phyloP scores from a whole-genome alignment of 495 filamentous ascomycete genomes.

The Penicillium cosmopolitanum region DNA sequence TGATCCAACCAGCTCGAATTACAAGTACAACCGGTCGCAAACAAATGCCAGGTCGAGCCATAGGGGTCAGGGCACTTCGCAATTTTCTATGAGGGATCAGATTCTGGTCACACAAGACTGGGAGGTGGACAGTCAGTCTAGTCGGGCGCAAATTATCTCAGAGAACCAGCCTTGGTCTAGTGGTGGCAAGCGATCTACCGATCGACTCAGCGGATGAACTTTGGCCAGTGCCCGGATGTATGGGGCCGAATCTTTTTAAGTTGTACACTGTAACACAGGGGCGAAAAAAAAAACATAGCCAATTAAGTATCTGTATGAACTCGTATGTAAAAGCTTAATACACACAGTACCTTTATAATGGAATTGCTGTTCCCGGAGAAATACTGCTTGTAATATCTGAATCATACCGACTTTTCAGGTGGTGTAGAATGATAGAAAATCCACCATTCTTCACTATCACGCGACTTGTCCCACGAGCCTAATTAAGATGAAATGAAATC shows the following conservation, averaged over 20 bases:
- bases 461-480: not conserved
- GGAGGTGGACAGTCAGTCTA: constrained; percentile 31
- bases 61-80: not conserved
- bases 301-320: too few relatives aligned
- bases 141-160: constrained; percentile 23
- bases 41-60: constrained; percentile 13
- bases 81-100: constrained; percentile 12
- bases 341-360: too few relatives aligned
- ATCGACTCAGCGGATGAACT: constrained; percentile 5
- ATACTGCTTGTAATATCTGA: too few relatives aligned
- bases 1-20: constrained; percentile 18
- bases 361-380: too few relatives aligned
- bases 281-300: not conserved
- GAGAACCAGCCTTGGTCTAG: constrained; percentile 14
- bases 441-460: not conserved
- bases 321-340: too few relatives aligned
- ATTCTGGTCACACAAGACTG: constrained; percentile 26
- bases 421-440: not conserved
- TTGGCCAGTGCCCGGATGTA: not conserved
- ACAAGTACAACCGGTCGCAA: constrained; percentile 19
- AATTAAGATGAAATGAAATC: not conserved
- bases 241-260: not conserved
- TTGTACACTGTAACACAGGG: not conserved
- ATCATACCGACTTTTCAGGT: not conserved
- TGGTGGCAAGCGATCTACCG: constrained; percentile 7